These are phyloP conservation scores for Saccharomyces jurei DNA, from an alignment of 805 yeast species.

Conservation along the genomic window DNA sequence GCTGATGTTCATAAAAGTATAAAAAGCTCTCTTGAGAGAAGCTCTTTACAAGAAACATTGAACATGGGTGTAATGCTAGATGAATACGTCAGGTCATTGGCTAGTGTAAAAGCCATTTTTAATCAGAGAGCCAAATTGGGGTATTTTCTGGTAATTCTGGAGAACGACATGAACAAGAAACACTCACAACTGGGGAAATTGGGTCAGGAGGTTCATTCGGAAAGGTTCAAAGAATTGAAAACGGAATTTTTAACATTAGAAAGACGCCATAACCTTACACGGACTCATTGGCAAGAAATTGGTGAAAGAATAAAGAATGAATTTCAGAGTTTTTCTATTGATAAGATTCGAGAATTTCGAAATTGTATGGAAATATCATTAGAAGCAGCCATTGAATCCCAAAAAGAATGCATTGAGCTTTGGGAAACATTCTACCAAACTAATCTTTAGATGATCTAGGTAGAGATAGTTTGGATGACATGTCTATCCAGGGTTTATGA, in stretches of 20 bases:
- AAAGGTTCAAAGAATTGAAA: conserved; percentile 49
- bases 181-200: conserved; percentile 40
- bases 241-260: conserved; percentile 53
- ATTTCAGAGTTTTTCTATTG: conserved; percentile 57
- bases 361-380: conserved; percentile 83
- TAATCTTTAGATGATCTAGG: conserved; percentile 16
- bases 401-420: conserved; percentile 82
- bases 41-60: conserved; percentile 75
- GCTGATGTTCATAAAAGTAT: conserved; percentile 64
- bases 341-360: conserved; percentile 75
- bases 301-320: conserved; percentile 62
- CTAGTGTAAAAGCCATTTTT: conserved; percentile 65
- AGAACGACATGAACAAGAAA: conserved; percentile 40
- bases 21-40: conserved; percentile 66
- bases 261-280: conserved; percentile 44
- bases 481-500: background rate
- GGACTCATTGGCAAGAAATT: conserved; percentile 53
- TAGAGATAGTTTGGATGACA: background rate
- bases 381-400: conserved; percentile 85
- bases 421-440: conserved; percentile 81
- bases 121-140: conserved; percentile 61
- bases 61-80: conserved; percentile 83
- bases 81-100: conserved; percentile 72
- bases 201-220: conserved; percentile 45
- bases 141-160: conserved; percentile 40